phyloP scores from a whole-genome alignment of 345 rosid species.

The Bruguiera gymnorhiza region DNA sequence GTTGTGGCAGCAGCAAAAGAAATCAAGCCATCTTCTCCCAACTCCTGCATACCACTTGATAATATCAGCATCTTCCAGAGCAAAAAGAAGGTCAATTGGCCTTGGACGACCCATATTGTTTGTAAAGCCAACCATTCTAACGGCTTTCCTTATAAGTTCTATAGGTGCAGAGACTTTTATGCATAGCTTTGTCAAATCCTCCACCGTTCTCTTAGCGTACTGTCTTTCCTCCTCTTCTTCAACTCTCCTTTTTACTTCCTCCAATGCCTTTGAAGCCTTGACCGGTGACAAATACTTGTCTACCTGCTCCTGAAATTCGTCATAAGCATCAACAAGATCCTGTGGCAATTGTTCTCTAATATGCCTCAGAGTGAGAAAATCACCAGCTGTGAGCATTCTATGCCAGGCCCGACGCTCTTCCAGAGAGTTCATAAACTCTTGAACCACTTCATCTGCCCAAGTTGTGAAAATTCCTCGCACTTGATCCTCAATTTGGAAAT shows the following conservation, averaged over 20 bases:
- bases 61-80: constrained; percentile 80
- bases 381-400: constrained; percentile 69
- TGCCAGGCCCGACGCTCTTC: constrained; percentile 84
- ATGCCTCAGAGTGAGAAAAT: constrained; percentile 70
- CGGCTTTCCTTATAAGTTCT: constrained; percentile 74
- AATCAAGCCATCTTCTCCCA: constrained; percentile 88
- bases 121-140: constrained; percentile 79
- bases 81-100: constrained; percentile 59
- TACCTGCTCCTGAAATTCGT: constrained; percentile 76
- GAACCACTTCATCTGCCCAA: constrained; percentile 77
- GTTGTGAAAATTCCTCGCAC: constrained; percentile 55
- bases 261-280: constrained; percentile 54
- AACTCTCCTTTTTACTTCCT: constrained; percentile 58
- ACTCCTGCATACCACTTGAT: constrained; percentile 94
- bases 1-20: constrained; percentile 93
- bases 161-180: constrained; percentile 82
- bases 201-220: constrained; percentile 63
- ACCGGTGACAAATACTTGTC: constrained; percentile 64
- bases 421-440: constrained; percentile 67
- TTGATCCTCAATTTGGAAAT: constrained; percentile 58
- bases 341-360: constrained; percentile 74
- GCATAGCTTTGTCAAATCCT: constrained; percentile 70
- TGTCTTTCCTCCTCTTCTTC: constrained; percentile 62
- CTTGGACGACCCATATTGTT: constrained; percentile 91
- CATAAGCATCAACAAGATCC: constrained; percentile 71